Evolutionary conservation across 75 land plant genomes (phyloP).

Genomic region (Picea glauca): DNA sequence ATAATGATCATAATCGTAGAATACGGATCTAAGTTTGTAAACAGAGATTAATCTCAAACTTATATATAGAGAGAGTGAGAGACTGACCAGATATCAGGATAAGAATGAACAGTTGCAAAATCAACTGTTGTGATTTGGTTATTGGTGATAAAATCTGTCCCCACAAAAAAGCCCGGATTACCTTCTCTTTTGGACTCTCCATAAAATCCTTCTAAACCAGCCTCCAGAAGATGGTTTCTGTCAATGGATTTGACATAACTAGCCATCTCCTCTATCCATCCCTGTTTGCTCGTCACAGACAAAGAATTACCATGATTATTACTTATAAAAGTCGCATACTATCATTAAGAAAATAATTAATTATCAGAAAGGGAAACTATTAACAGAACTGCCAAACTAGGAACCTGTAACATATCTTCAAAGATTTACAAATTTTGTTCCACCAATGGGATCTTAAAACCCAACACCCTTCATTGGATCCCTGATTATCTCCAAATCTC

Average conservation of each 20-base stretch:
- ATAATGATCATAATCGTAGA: no score
- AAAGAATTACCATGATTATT: no score
- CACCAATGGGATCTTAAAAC: neutral
- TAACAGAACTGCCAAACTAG: neutral
- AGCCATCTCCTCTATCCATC: conserved; percentile 88
- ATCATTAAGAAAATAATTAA: neutral
- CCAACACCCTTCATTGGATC: neutral
- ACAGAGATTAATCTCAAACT: conserved; percentile 13
- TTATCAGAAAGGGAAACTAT: neutral
- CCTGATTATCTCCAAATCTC: neutral
- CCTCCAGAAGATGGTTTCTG: conserved; percentile 80
- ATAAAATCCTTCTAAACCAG: conserved; percentile 89
- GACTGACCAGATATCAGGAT: conserved; percentile 81
- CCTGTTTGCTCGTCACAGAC: conserved; percentile 18
- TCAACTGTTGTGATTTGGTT: conserved; percentile 68
- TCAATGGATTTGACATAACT: conserved; percentile 78
- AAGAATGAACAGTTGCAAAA: conserved; percentile 87
- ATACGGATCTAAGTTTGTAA: neutral
- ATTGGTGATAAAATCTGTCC: conserved; percentile 85
- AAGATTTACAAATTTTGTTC: neutral
- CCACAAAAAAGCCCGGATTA: conserved; percentile 41
- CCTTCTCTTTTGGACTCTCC: conserved; percentile 40
- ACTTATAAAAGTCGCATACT: neutral
- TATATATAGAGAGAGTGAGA: no score
- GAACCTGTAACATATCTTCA: neutral